These are phyloP conservation scores for Xylona heveae DNA, from an alignment of 495 filamentous ascomycete species.

Conservation along the genomic window DNA sequence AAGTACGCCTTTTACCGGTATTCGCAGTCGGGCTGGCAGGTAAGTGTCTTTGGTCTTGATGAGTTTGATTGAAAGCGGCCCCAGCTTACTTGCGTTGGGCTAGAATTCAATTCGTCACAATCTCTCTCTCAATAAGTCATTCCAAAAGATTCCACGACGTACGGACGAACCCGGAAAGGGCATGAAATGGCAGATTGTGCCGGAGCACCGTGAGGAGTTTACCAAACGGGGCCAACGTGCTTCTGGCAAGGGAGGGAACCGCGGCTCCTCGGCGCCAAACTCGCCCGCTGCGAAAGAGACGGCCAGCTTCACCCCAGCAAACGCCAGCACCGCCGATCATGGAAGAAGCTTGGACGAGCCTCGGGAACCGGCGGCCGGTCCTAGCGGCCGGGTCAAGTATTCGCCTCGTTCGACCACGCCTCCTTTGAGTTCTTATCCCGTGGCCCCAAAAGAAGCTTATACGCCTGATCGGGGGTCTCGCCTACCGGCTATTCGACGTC, in stretches of 20 bases:
- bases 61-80: not conserved
- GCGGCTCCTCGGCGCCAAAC: conserved; percentile 32
- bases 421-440: conserved; percentile 21
- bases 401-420: conserved; percentile 21
- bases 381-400: conserved; percentile 14
- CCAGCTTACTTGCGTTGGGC: conserved; percentile 8
- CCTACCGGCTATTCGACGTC: conserved; percentile 24
- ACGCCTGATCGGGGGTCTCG: conserved; percentile 33
- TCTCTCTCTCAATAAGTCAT: conserved; percentile 77
- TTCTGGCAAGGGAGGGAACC: conserved; percentile 6
- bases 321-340: no score
- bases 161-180: conserved; percentile 95
- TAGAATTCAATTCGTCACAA: conserved; percentile 96
- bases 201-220: conserved; percentile 51
- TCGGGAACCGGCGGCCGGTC: not conserved
- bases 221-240: conserved; percentile 3
- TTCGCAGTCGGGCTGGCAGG: conserved; percentile 77
- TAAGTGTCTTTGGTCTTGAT: conserved; percentile 15
- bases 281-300: conserved; percentile 21
- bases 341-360: no score
- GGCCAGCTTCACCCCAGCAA: not conserved
- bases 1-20: conserved; percentile 81
- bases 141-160: conserved; percentile 73
- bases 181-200: conserved; percentile 91
- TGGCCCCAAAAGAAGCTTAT: conserved; percentile 24